Base-by-base conservation (phyloP, 208 protist genomes). In the Leptomonas seymouri region DNA sequence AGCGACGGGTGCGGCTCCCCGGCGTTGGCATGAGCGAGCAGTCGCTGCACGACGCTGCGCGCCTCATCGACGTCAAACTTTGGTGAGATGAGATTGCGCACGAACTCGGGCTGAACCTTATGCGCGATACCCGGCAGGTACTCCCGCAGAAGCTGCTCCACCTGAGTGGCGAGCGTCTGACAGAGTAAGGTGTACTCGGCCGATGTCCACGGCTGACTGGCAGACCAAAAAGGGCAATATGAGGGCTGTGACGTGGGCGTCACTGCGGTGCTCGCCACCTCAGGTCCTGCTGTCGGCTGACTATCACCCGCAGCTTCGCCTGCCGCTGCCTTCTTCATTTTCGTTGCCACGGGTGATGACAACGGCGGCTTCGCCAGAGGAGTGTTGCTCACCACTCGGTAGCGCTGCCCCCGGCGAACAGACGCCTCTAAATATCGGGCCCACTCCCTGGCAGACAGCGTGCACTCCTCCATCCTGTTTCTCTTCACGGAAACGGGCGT, bases 141-240 rank as follows among this genome's bases (percentile, higher is more conserved):
- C n/a, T 78, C 60, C 21, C 80, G 72, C 48, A 94, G 62, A 20
- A 84, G 53, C 2, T 45, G 48, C 67, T 92, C 88, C 15, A 92
- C 74, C 14, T 41, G 31, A 11, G 53, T 49, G 0, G 72, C 56
- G 20, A 76, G 31, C 4, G 63, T 59, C n/a, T 90, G 70, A 49
- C 85, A 89, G 23, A 96, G 79, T 5, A 94, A 58, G 16, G 87
- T 93, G 80, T 85, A 94, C 79, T 96, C 88, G 6, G 85, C 91
- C 12, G 91, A 80, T 8, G 89, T 94, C 61, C 91, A 63, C 5
- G 85, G 82, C 74, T 86, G 74, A 8, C 27, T 3, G 5, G 56
- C 50, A 18, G 53, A 73, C 76, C 78, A 90, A 42, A 79, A 81
- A 8, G 49, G 72, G 42, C 56, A 62, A 31, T 67, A 69, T 12